phyloP scores from a whole-genome alignment of 306 rosid species.

The Astragalus glycyphyllos region DNA sequence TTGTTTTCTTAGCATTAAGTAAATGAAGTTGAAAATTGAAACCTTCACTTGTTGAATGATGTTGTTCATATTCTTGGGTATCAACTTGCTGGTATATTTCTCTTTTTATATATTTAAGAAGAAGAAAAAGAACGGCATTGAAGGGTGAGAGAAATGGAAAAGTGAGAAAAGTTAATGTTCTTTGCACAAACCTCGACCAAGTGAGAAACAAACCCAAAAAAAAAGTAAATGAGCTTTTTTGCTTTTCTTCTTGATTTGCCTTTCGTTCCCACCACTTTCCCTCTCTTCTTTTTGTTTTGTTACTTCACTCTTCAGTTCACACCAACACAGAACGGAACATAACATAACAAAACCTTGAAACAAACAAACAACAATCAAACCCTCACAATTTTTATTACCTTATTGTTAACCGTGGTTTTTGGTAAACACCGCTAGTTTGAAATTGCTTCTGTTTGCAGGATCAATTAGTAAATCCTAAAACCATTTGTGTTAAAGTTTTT shows the following conservation, averaged over 20 bases:
- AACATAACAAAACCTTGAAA: not conserved
- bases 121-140: constrained; percentile 7
- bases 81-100: constrained; percentile 38
- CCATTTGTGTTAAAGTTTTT: no score
- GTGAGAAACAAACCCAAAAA: constrained; percentile 63
- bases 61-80: constrained; percentile 40
- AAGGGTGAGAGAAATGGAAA: constrained; percentile 49
- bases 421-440: no score
- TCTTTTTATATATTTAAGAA: not conserved
- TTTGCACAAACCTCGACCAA: constrained; percentile 53
- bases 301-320: constrained; percentile 45
- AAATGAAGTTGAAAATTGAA: constrained; percentile 50
- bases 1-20: constrained; percentile 43
- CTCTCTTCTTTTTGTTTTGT: constrained; percentile 45
- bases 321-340: not conserved
- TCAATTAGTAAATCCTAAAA: no score
- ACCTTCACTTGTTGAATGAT: constrained; percentile 32
- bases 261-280: constrained; percentile 62
- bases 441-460: no score
- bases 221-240: constrained; percentile 67
- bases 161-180: constrained; percentile 55
- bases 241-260: constrained; percentile 52
- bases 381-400: constrained; percentile 16
- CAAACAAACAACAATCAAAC: not conserved
- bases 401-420: no score